phyloP scores from a whole-genome alignment of 2,329 filamentous ascomycete species.

The Chaetomium sp. region DNA sequence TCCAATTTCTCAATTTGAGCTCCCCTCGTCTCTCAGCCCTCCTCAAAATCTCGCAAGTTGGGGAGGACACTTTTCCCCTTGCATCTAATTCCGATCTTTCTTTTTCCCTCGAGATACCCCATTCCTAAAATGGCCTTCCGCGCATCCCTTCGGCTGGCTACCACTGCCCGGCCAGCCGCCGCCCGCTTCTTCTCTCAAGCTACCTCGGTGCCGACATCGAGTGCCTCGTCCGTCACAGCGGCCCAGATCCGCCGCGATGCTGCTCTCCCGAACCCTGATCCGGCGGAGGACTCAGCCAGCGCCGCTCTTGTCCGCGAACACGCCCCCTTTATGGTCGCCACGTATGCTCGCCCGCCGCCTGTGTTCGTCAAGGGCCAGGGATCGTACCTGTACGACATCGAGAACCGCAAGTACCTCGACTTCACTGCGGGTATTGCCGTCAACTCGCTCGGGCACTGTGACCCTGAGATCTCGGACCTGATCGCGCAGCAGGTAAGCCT shows the following conservation, averaged over 20 bases:
- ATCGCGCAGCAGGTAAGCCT: slow-evolving; percentile 64
- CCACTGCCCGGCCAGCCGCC: slow-evolving; percentile 14
- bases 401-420: slow-evolving; percentile 85
- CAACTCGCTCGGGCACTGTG: slow-evolving; percentile 85
- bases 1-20: not conserved
- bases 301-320: slow-evolving; percentile 67
- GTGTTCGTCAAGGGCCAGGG: slow-evolving; percentile 87
- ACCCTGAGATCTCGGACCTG: slow-evolving; percentile 68
- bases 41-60: not conserved
- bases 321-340: slow-evolving; percentile 87
- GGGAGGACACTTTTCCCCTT: not conserved
- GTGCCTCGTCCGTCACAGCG: slow-evolving; percentile 31
- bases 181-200: slow-evolving; percentile 31
- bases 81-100: not conserved
- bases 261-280: slow-evolving; percentile 60
- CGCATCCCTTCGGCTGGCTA: slow-evolving; percentile 32
- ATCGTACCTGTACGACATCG: slow-evolving; percentile 82
- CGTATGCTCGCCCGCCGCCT: slow-evolving; percentile 82
- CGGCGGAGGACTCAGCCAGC: slow-evolving; percentile 65
- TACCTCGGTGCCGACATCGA: slow-evolving; percentile 31
- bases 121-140: slow-evolving; percentile 34
- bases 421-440: slow-evolving; percentile 96
- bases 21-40: not conserved
- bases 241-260: slow-evolving; percentile 27
- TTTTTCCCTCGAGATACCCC: not conserved